Conservation (phyloP, 75 land plant species). For the Sequoia sempervirens region DNA sequence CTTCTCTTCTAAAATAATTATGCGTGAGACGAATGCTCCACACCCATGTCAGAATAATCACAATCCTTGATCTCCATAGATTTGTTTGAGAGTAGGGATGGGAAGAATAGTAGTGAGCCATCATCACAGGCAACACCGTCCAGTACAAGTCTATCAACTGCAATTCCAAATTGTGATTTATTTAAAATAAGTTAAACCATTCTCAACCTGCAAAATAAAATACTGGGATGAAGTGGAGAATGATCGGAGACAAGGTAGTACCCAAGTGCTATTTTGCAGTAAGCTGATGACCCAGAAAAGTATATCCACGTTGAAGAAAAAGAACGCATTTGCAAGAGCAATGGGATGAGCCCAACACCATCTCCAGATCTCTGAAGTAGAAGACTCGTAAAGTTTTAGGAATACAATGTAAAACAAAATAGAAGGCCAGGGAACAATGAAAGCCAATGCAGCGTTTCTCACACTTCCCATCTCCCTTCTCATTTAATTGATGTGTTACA, state of each 20-base stretch:
- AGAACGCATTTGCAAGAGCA: conserved; percentile 66
- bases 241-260: conserved; percentile 12
- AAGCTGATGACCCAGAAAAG: conserved; percentile 92
- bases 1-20: conserved; percentile 85
- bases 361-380: conserved; percentile 30
- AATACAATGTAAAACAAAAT: conserved; percentile 71
- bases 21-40: conserved; percentile 93
- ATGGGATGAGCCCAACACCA: conserved; percentile 81
- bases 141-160: conserved; percentile 98
- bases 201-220: neutral
- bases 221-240: neutral
- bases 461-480: conserved; percentile 13
- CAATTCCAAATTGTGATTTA: conserved; percentile 7
- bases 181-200: neutral
- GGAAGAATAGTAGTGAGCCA: conserved; percentile 65
- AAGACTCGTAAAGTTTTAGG: conserved; percentile 25
- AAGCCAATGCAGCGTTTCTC: conserved; percentile 45
- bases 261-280: conserved; percentile 91
- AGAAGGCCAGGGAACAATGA: conserved; percentile 59
- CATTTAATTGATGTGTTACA: too few relatives aligned
- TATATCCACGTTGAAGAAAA: conserved; percentile 85
- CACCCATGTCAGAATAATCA: conserved; percentile 61
- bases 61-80: conserved; percentile 51
- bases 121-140: conserved; percentile 91
- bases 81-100: conserved; percentile 54